phyloP scores from a whole-genome alignment of 2,329 filamentous ascomycete genomes.

The Berkeleyomyces rouxiae region DNA sequence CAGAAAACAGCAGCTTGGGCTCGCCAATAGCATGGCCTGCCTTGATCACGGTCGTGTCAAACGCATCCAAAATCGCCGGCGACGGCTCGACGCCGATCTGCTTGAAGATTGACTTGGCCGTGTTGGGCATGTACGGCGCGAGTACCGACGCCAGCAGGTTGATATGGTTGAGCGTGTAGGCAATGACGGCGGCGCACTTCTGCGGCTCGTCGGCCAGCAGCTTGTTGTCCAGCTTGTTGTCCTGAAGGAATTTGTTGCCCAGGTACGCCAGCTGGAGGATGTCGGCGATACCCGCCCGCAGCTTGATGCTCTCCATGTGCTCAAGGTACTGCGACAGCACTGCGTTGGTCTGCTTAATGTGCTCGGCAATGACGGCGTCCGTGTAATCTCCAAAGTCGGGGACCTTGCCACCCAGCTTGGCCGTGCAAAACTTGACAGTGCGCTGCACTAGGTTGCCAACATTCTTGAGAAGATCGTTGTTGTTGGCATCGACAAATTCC shows the following conservation, averaged over 20 bases:
- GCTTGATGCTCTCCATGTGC: slow-evolving; percentile 53
- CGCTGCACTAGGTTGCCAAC: slow-evolving; percentile 61
- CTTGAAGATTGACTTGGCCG: slow-evolving; percentile 53
- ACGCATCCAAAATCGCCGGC: slow-evolving; percentile 47
- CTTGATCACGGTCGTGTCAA: slow-evolving; percentile 43
- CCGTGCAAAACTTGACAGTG: slow-evolving; percentile 58
- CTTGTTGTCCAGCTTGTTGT: slow-evolving; percentile 37
- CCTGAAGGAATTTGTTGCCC: slow-evolving; percentile 34
- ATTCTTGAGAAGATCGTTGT: slow-evolving; percentile 70
- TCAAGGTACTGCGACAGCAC: slow-evolving; percentile 49
- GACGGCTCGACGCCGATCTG: slow-evolving; percentile 48
- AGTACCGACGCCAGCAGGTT: slow-evolving; percentile 66
- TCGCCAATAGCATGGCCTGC: slow-evolving; percentile 69
- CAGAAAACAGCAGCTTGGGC: slow-evolving; percentile 63
- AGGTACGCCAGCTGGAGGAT: slow-evolving; percentile 49
- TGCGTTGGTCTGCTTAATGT: slow-evolving; percentile 46
- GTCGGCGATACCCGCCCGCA: slow-evolving; percentile 48
- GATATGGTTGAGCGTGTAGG: slow-evolving; percentile 68
- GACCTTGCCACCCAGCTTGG: slow-evolving; percentile 55
- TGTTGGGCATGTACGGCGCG: slow-evolving; percentile 74
- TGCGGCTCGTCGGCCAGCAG: slow-evolving; percentile 37
- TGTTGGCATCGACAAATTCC: slow-evolving; percentile 68
- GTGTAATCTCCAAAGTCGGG: slow-evolving; percentile 41
- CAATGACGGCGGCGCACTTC: slow-evolving; percentile 43
- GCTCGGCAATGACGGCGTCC: slow-evolving; percentile 36